Evolutionary conservation across 495 filamentous ascomycete genomes (phyloP), one percentile per base, ranked within the genome.

Genomic region (Thozetella sp.): DNA sequence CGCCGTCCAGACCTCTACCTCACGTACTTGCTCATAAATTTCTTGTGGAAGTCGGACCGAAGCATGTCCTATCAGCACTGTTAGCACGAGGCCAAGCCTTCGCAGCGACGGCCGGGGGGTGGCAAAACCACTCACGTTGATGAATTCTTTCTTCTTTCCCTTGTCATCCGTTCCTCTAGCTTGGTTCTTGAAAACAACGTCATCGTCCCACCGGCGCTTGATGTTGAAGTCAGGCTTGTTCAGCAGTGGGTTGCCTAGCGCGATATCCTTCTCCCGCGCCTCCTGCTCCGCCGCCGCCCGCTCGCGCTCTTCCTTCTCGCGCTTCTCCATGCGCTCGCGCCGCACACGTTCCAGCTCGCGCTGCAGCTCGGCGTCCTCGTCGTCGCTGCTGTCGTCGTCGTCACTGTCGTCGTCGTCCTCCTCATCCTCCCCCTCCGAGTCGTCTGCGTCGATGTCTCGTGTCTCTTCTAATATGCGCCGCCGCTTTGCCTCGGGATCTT

Each of bases 151-250:
- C 74, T 86, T 89, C 77, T 93, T 93, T 51, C 83, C 81, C 76
- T 90, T 92, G 56, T 96, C 93, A 67, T 97, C 95, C 11, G 93
- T 97, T 2, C 95, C 95, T 50, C 96, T 85, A 27, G 93, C 95
- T 74, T 98, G 95, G 74, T 99, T 99, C 80, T 96, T 97, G 77
- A 99, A 99, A 19, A 99, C 93, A n/a, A 99, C 95, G 77, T 99
- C 95, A 61, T 99, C 95, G 64, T 99, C 95, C 95, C 95, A 99
- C 68, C 93, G 85, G 66, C 91, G 77, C 78, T 91, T 93, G 56
- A 91, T 80, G 43, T 85, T 86, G 67, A 90, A 92, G 61, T 92
- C 88, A 15, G 77, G 65, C 58, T 82, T 83, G 65, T 97, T 97
- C 24, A 99, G 80, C 43, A 99, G 76, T 19, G 95, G 96, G 69